Conservation (phyloP, 2,329 filamentous ascomycete genomes). For the Aspergillus sp. region DNA sequence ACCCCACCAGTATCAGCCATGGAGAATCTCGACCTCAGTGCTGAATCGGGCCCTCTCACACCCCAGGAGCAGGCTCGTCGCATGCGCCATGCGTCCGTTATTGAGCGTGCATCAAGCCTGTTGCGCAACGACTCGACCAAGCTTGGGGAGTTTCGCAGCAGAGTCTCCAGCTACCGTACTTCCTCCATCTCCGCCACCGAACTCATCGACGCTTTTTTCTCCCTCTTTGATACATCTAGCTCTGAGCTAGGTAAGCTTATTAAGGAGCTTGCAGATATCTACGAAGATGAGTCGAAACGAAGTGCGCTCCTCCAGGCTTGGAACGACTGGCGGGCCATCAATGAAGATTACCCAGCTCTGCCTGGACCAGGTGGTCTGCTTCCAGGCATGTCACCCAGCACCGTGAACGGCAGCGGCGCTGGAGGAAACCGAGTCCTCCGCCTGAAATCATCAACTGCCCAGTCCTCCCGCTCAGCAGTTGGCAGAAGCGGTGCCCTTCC, state of each 20-base stretch:
- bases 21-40: constrained; percentile 47
- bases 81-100: constrained; percentile 75
- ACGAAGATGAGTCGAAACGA: constrained; percentile 74
- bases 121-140: constrained; percentile 73
- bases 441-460: constrained; percentile 64
- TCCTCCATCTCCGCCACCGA: constrained; percentile 66
- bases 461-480: constrained; percentile 59
- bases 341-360: constrained; percentile 88
- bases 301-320: constrained; percentile 74
- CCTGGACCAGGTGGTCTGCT: constrained; percentile 69
- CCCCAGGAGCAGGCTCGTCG: constrained; percentile 77
- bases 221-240: constrained; percentile 76
- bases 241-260: constrained; percentile 81
- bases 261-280: constrained; percentile 87
- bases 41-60: constrained; percentile 45
- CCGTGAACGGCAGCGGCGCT: constrained; percentile 51
- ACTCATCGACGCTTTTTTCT: constrained; percentile 82
- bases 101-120: constrained; percentile 77
- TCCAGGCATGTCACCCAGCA: constrained; percentile 46
- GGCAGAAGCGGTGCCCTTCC: constrained; percentile 54
- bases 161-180: constrained; percentile 73
- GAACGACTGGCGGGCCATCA: constrained; percentile 93
- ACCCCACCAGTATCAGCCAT: constrained; percentile 37
- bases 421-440: constrained; percentile 60
- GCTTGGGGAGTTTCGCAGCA: constrained; percentile 69